These are phyloP conservation scores for Hygrophila difformis DNA, from an alignment of 257 asterid species.

Conservation along the genomic window DNA sequence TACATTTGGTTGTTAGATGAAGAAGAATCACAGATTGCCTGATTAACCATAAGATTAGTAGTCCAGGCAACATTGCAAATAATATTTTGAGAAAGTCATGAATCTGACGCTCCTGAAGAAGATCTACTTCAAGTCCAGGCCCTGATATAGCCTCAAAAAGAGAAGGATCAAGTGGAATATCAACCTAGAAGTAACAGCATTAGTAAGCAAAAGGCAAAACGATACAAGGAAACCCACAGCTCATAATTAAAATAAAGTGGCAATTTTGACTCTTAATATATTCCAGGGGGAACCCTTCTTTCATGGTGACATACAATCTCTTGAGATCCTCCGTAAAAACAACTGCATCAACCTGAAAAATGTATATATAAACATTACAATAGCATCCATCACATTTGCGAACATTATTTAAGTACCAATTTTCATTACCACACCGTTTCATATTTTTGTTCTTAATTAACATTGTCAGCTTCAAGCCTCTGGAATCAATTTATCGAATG, in stretches of 20 bases:
- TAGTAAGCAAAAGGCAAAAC: slow-evolving; percentile 14
- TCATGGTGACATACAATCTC: slow-evolving; percentile 84
- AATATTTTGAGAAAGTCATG: slow-evolving; percentile 81
- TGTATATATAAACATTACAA: slow-evolving; percentile 7
- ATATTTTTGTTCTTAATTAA: too few relatives aligned
- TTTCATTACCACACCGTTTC: neutral
- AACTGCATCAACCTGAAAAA: slow-evolving; percentile 79
- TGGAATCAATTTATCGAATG: slow-evolving; percentile 15
- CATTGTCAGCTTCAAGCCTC: slow-evolving; percentile 8
- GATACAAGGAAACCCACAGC: slow-evolving; percentile 15
- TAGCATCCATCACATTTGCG: slow-evolving; percentile 7
- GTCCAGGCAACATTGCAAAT: slow-evolving; percentile 79
- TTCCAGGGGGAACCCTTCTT: slow-evolving; percentile 96
- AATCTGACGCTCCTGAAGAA: slow-evolving; percentile 75
- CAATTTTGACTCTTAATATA: slow-evolving; percentile 67
- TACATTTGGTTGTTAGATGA: slow-evolving; percentile 62
- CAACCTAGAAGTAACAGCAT: slow-evolving; percentile 50
- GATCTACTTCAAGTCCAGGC: slow-evolving; percentile 93
- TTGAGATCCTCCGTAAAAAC: slow-evolving; percentile 97
- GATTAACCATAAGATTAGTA: slow-evolving; percentile 78
- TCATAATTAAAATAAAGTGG: too few relatives aligned
- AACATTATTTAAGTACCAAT: slow-evolving; percentile 3
- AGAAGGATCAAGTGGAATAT: slow-evolving; percentile 95
- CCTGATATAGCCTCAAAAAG: slow-evolving; percentile 85
- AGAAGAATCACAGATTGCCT: slow-evolving; percentile 83